phyloP scores from a whole-genome alignment of 495 filamentous ascomycete species.

The Mytilinidion resinicola region DNA sequence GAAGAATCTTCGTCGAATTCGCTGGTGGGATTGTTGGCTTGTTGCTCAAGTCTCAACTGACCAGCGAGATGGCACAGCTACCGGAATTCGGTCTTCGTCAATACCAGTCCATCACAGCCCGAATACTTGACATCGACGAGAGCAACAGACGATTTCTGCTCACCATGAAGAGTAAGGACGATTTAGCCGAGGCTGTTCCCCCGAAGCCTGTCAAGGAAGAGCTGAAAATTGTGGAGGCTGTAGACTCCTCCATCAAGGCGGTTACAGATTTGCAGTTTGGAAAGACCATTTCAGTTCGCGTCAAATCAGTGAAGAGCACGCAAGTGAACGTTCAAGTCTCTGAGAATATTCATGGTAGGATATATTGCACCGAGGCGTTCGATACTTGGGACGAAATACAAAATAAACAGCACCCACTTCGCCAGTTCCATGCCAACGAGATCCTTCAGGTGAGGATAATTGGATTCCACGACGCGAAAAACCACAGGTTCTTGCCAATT shows the following conservation, averaged over 20 bases:
- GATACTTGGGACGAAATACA: constrained; percentile 80
- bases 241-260: constrained; percentile 59
- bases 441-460: constrained; percentile 68
- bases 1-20: constrained; percentile 77
- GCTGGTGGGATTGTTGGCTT: constrained; percentile 68
- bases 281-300: constrained; percentile 67
- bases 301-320: constrained; percentile 75
- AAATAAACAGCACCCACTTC: constrained; percentile 71
- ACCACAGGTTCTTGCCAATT: constrained; percentile 87
- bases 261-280: constrained; percentile 68
- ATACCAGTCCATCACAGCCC: constrained; percentile 62
- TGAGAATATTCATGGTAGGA: constrained; percentile 82
- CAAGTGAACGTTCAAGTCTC: constrained; percentile 88
- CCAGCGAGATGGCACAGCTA: constrained; percentile 56
- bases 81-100: constrained; percentile 69
- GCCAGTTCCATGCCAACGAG: constrained; percentile 62
- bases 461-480: constrained; percentile 82
- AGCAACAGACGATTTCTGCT: constrained; percentile 52
- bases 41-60: constrained; percentile 67
- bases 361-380: constrained; percentile 84
- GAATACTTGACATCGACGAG: constrained; percentile 62
- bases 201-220: constrained; percentile 22
- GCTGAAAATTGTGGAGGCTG: constrained; percentile 50
- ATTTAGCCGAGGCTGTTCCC: constrained; percentile 17
- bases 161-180: constrained; percentile 44